Conservation (phyloP, 495 filamentous ascomycete species). For the Penicillium salamii region DNA sequence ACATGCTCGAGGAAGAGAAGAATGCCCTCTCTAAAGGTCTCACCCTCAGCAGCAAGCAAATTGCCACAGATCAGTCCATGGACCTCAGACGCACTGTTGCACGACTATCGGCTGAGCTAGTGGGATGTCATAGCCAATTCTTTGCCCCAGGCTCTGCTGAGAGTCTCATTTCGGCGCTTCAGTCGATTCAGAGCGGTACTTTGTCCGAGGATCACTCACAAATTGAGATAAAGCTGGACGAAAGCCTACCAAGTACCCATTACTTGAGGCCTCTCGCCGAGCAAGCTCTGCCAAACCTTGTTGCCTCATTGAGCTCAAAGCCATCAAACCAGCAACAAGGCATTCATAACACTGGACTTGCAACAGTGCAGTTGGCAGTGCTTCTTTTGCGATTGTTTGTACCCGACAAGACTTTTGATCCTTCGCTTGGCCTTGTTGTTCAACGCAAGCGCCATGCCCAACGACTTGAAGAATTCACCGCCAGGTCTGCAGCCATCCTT, state of each 20-base stretch:
- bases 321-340: slow-evolving; percentile 9
- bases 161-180: slow-evolving; percentile 23
- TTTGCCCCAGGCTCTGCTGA: slow-evolving; percentile 31
- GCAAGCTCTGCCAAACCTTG: slow-evolving; percentile 30
- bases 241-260: slow-evolving; percentile 26
- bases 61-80: slow-evolving; percentile 44
- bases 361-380: slow-evolving; percentile 38
- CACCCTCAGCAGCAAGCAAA: slow-evolving; percentile 41
- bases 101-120: slow-evolving; percentile 46
- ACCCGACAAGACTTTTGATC: slow-evolving; percentile 82
- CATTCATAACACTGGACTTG: slow-evolving; percentile 26
- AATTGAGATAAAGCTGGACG: slow-evolving; percentile 17
- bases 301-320: slow-evolving; percentile 23
- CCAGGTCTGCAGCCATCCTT: slow-evolving; percentile 58
- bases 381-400: slow-evolving; percentile 71
- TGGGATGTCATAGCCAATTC: slow-evolving; percentile 41
- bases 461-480: slow-evolving; percentile 49
- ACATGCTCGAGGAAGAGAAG: slow-evolving; percentile 64
- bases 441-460: slow-evolving; percentile 63
- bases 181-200: slow-evolving; percentile 18
- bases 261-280: slow-evolving; percentile 35
- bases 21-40: slow-evolving; percentile 56
- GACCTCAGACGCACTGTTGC: slow-evolving; percentile 48
- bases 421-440: slow-evolving; percentile 72
- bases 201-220: slow-evolving; percentile 9